These are phyloP conservation scores for Solanum stenotomum DNA, from an alignment of 257 asterid genomes.

Conservation along the genomic window DNA sequence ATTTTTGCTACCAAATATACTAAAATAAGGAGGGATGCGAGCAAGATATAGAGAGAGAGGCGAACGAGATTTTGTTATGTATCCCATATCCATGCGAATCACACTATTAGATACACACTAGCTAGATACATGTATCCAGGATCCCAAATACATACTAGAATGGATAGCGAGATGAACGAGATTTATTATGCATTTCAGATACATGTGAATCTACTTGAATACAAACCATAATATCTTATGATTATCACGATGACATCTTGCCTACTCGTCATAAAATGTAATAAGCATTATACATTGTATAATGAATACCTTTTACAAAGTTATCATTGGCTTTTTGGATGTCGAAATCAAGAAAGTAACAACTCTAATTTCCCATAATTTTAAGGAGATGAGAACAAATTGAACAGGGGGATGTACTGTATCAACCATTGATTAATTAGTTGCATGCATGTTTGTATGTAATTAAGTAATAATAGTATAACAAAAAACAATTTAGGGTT, in stretches of 20 bases:
- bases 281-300: background rate
- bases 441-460: background rate
- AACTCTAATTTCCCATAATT: background rate
- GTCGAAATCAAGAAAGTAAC: background rate
- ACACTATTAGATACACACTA: too few relatives aligned
- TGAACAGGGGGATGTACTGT: background rate
- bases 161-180: fast-evolving
- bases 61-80: too few relatives aligned
- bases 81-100: too few relatives aligned
- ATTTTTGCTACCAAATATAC: too few relatives aligned
- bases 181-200: too few relatives aligned
- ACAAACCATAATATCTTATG: too few relatives aligned
- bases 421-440: background rate
- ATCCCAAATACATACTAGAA: too few relatives aligned
- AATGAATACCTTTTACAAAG: background rate
- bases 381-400: background rate
- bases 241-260: background rate
- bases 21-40: too few relatives aligned
- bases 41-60: too few relatives aligned
- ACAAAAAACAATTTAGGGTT: background rate
- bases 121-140: too few relatives aligned
- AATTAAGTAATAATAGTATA: background rate
- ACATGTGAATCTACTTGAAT: too few relatives aligned
- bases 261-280: background rate
- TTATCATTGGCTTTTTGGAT: background rate